Base-by-base conservation (phyloP, 345 rosid species). In the Pseudoturritis turrita region DNA sequence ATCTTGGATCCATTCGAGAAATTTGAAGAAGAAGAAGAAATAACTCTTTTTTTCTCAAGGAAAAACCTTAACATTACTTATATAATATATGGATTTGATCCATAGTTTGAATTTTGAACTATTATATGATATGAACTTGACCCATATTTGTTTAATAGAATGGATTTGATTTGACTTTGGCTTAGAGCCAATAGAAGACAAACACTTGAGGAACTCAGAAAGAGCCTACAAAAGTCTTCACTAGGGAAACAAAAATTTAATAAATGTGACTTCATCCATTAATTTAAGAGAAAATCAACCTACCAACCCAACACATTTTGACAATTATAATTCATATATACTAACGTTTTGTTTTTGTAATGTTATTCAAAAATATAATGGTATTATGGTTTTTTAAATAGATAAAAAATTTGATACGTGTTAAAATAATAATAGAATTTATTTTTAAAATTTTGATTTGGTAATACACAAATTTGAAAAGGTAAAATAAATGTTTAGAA, bases 1-100 rank as follows among this genome's bases (percentile, higher is more conserved):
- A 29, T 45, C 67, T 70, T 57, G 74, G 61, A 76, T 76, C 71
- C 71, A 76, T 69, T 54, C n/a, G 61, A 40, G 13, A 71, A 39
- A 26, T 49, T 21, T 25, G 40, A 37, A 11, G 50, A 57, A 13
- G 6, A 71, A 28, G 44, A 37, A 50, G 21, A 39, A 17, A 12
- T 0, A 12, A 13, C 9, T 41, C 35, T 23, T 65, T n/a, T n/a
- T n/a, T 22, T 19, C 18, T 11, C 17, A 45, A 28, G 3, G 4
- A 10, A 71, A 11, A 13, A 22, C 47, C 54, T 49, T 59, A 33
- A 5, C 26, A 43, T 52, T 28, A 15, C 25, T 14, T 46, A 2
- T 15, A 8, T 71, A 49, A 2, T 14, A 33, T 31, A 64, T 46
- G 44, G 29, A 7, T 57, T 57, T 50, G 1, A 28, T 28, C 68